A percentile compares a stretch with the other conserved stretches of the same genome.
Evolutionary conservation across 306 rosid species (phyloP).

Genomic region (Echinosophora koreensis): DNA sequence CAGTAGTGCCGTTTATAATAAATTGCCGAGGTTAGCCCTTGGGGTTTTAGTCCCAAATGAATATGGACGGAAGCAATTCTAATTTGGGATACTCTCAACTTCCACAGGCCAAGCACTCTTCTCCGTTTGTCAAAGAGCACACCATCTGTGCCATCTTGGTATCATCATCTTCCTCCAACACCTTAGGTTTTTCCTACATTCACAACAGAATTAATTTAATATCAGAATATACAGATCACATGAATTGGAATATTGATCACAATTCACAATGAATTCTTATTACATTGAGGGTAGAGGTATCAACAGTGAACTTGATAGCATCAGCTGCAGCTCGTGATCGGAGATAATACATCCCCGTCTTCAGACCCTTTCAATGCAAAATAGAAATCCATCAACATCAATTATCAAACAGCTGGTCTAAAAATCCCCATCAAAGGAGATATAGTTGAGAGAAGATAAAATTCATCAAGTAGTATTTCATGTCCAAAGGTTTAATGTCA

Average conservation of each 20-base stretch:
- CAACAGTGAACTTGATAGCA: slow-evolving; percentile 93
- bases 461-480: not conserved
- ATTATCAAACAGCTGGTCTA: slow-evolving; percentile 17
- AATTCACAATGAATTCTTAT: not conserved
- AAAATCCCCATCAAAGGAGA: not conserved
- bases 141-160: slow-evolving; percentile 86
- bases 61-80: not conserved
- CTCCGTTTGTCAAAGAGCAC: slow-evolving; percentile 83
- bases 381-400: slow-evolving; percentile 20
- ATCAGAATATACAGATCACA: slow-evolving; percentile 7
- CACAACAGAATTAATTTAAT: not conserved
- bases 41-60: not conserved
- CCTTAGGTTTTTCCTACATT: slow-evolving; percentile 61
- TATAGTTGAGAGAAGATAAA: not conserved
- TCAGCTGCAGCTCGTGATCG: slow-evolving; percentile 86
- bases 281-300: slow-evolving; percentile 70
- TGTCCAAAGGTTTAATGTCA: not conserved
- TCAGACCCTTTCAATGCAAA: slow-evolving; percentile 67
- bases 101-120: slow-evolving; percentile 89
- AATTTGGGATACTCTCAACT: slow-evolving; percentile 52
- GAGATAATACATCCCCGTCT: slow-evolving; percentile 93
- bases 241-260: not conserved
- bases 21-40: not conserved
- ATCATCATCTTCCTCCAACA: slow-evolving; percentile 55
- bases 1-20: no score